Percentiles rank a stretch among this genome's conserved stretches.
Evolutionary conservation across 208 protist species (phyloP).

Genomic region (Plasmodiophora brassicae): DNA sequence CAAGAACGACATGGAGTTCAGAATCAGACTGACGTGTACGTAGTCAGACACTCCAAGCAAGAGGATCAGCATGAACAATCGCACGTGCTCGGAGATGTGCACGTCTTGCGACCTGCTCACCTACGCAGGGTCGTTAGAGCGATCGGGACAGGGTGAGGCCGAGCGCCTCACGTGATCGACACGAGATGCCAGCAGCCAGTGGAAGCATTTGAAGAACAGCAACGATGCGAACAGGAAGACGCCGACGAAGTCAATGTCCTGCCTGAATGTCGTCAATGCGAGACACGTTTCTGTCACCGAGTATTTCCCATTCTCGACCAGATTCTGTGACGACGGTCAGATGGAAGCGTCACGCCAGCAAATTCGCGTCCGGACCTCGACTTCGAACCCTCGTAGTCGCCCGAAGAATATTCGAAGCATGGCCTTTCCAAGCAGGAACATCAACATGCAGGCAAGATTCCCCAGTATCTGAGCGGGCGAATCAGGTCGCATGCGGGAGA

Average conservation of each 20-base stretch:
- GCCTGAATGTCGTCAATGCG: constrained; percentile 13
- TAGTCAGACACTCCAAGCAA: background rate
- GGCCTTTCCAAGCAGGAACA: background rate
- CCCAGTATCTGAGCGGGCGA: background rate
- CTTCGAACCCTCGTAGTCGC: background rate
- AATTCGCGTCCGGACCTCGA: background rate
- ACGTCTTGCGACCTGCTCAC: background rate
- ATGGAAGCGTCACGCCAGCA: too few species aligned
- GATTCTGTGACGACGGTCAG: background rate
- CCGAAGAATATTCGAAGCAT: background rate
- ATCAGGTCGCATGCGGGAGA: background rate
- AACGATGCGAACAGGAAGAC: background rate
- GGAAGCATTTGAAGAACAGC: constrained; percentile 16
- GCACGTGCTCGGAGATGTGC: background rate
- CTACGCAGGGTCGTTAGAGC: too few species aligned
- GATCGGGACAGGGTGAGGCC: background rate
- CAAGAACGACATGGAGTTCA: too few species aligned
- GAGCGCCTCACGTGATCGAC: background rate
- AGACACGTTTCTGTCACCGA: constrained; percentile 9
- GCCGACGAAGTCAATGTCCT: background rate
- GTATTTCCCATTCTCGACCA: constrained; percentile 16
- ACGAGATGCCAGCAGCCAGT: background rate
- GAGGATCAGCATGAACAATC: background rate
- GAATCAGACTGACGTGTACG: background rate
- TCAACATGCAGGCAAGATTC: constrained; percentile 2